Percentiles rank a stretch among this genome's conserved stretches.
These are phyloP conservation scores for Cytospora leucostoma DNA, from an alignment of 2,329 filamentous ascomycete species.

Conservation along the genomic window DNA sequence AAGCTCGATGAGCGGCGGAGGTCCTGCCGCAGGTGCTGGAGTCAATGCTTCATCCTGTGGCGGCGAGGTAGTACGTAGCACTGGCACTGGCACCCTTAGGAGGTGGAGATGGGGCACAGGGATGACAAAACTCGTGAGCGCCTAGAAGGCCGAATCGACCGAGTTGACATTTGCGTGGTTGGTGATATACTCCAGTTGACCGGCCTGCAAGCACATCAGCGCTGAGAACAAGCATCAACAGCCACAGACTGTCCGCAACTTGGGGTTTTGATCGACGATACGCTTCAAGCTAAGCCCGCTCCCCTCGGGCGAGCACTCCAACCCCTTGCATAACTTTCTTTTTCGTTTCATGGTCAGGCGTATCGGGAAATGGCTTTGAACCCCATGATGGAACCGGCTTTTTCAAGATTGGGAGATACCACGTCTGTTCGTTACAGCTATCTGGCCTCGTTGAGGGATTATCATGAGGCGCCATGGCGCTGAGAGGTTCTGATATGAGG, in stretches of 20 bases:
- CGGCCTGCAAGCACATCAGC: background rate
- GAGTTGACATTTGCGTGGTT: conserved; percentile 9
- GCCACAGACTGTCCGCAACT: background rate
- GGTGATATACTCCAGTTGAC: background rate
- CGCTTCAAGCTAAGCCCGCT: background rate
- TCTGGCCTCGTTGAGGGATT: background rate
- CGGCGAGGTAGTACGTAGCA: conserved; percentile 52
- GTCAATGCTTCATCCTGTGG: conserved; percentile 52
- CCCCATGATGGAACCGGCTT: conserved; percentile 10
- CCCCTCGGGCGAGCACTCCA: background rate
- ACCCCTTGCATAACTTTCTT: background rate
- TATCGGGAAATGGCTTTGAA: conserved; percentile 4
- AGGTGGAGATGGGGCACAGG: conserved; percentile 56
- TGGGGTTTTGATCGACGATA: background rate
- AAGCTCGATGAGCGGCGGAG: conserved; percentile 41
- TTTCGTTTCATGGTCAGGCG: conserved; percentile 19
- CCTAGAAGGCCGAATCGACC: conserved; percentile 36
- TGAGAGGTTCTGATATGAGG: background rate
- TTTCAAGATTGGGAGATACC: conserved; percentile 23
- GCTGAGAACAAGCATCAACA: background rate
- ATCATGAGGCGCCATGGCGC: conserved; percentile 1
- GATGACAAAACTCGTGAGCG: conserved; percentile 53
- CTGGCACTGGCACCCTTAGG: conserved; percentile 50
- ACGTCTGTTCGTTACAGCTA: conserved; percentile 19
- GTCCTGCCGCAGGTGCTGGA: conserved; percentile 37